These are phyloP conservation scores for Ormosia emarginata DNA, from an alignment of 306 rosid genomes.

Conservation along the genomic window DNA sequence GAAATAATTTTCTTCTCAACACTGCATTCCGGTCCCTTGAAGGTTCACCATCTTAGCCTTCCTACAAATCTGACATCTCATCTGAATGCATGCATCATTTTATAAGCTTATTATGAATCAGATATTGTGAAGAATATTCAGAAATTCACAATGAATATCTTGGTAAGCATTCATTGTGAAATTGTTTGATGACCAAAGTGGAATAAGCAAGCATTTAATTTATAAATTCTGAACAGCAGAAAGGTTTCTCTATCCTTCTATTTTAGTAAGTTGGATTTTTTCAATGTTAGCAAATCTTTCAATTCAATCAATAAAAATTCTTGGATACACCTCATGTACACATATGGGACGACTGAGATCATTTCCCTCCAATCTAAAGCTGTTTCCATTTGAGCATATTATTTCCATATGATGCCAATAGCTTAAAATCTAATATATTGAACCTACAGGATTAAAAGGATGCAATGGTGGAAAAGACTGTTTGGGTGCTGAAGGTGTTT, in stretches of 20 bases:
- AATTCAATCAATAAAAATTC: background rate
- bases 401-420: background rate
- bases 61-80: background rate
- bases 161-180: background rate
- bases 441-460: constrained; percentile 65
- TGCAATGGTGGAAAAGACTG: constrained; percentile 83
- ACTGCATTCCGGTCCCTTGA: background rate
- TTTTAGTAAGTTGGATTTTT: background rate
- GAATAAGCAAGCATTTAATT: background rate
- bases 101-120: background rate
- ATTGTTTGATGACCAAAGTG: background rate
- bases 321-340: background rate
- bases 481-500: constrained; percentile 93
- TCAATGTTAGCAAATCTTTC: background rate
- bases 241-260: background rate
- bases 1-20: background rate
- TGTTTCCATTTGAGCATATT: background rate
- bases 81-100: constrained; percentile 2
- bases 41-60: background rate
- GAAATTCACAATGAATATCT: background rate
- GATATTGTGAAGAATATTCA: background rate
- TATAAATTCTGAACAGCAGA: background rate
- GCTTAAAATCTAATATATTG: constrained; percentile 7
- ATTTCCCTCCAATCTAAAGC: constrained; percentile 7
- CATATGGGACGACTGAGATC: background rate